phyloP scores from a whole-genome alignment of 768 basidiomycete genomes.

The Lentinus tigrinus region DNA sequence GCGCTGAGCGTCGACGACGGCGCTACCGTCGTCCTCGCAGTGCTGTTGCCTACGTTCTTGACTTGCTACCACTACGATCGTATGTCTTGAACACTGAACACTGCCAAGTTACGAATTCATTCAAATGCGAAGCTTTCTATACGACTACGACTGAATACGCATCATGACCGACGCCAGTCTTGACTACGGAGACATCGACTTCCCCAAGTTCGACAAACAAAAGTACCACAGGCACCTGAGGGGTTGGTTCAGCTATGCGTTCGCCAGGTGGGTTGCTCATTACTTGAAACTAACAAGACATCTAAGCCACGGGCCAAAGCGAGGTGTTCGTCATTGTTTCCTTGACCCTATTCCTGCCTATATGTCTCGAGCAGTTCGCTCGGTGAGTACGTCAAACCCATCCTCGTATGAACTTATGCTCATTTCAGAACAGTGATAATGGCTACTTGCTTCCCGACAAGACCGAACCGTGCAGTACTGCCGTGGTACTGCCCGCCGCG shows the following conservation, averaged over 20 bases:
- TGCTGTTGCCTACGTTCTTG: no score
- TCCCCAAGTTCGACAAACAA: slow-evolving; percentile 18
- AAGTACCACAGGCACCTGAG: slow-evolving; percentile 40
- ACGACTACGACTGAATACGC: no score
- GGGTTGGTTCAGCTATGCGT: slow-evolving; percentile 85
- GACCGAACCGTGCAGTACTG: slow-evolving; percentile 50
- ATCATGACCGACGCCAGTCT: neutral
- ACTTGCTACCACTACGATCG: no score
- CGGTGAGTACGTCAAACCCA: slow-evolving; percentile 8
- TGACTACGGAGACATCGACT: no score
- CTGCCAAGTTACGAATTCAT: no score
- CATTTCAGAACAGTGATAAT: slow-evolving; percentile 54
- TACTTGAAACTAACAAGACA: no score
- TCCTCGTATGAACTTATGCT: neutral
- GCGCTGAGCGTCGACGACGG: neutral
- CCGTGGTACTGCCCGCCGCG: slow-evolving; percentile 5
- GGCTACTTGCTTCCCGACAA: slow-evolving; percentile 75
- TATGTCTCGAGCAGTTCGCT: slow-evolving; percentile 86
- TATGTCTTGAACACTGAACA: no score
- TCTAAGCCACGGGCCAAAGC: slow-evolving; percentile 32
- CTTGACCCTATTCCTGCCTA: slow-evolving; percentile 78
- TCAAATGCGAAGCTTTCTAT: no score
- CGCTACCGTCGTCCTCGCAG: no score
- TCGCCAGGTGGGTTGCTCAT: slow-evolving; percentile 59
- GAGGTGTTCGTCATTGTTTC: slow-evolving; percentile 83